These are phyloP conservation scores for Bipolaris sorokiniana DNA, from an alignment of 2,329 filamentous ascomycete genomes.

Conservation along the genomic window DNA sequence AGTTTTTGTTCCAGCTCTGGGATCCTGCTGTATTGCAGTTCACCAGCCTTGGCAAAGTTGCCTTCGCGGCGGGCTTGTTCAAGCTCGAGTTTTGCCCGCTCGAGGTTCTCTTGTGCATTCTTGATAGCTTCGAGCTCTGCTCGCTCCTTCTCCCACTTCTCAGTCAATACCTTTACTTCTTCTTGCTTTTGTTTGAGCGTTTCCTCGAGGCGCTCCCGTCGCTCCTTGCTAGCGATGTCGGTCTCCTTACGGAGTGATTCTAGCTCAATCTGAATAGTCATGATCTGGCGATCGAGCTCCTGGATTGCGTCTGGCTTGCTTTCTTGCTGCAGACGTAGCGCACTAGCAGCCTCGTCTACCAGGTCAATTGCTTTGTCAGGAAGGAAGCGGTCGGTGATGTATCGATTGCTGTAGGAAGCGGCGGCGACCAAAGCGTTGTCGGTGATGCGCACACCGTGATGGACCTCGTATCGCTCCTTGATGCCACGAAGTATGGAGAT, in stretches of 20 bases:
- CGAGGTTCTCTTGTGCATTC: constrained; percentile 83
- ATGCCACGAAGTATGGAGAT: constrained; percentile 95
- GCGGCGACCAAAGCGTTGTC: constrained; percentile 91
- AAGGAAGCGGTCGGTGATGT: constrained; percentile 93
- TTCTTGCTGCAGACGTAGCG: constrained; percentile 89
- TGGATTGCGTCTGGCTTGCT: constrained; percentile 96
- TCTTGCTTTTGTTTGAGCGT: constrained; percentile 78
- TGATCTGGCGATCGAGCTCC: constrained; percentile 89
- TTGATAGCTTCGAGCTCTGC: constrained; percentile 87
- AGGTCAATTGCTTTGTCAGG: constrained; percentile 97
- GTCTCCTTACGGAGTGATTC: constrained; percentile 94
- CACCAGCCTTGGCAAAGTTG: constrained; percentile 88
- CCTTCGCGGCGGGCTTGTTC: constrained; percentile 87
- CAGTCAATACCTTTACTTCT: constrained; percentile 74
- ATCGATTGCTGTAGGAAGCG: constrained; percentile 90
- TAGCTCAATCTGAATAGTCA: constrained; percentile 96
- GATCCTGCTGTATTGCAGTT: constrained; percentile 87
- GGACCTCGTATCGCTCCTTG: constrained; percentile 96
- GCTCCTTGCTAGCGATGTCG: constrained; percentile 85
- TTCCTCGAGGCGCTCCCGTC: constrained; percentile 81
- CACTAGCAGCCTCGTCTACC: constrained; percentile 93
- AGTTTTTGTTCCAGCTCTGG: constrained; percentile 79
- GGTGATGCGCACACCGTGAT: constrained; percentile 94
- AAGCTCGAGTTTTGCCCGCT: constrained; percentile 81
- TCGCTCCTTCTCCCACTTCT: constrained; percentile 89